Percentiles rank a stretch among this genome's conserved stretches.
Conservation (phyloP, 2,329 filamentous ascomycete genomes). For the Colletotrichum karsti region DNA sequence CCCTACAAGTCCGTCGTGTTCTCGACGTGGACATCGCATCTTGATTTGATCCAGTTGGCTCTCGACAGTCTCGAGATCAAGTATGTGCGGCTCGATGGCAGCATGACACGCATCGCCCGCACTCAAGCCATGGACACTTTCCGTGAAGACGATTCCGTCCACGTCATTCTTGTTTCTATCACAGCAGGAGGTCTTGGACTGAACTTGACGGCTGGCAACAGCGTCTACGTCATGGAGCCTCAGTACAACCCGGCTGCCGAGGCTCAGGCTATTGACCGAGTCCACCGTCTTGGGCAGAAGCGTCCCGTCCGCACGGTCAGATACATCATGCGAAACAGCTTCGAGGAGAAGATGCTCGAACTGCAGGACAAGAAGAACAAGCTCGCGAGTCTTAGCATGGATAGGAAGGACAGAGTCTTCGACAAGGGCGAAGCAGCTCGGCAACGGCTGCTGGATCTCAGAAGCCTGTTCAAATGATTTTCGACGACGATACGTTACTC, state of each 20-base stretch:
- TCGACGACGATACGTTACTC: not conserved
- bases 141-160: conserved; percentile 74
- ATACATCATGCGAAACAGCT: conserved; percentile 89
- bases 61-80: conserved; percentile 72
- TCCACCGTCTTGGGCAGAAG: conserved; percentile 90
- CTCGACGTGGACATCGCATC: conserved; percentile 93
- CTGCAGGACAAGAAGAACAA: conserved; percentile 94
- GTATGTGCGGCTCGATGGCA: conserved; percentile 88
- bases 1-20: conserved; percentile 95
- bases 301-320: conserved; percentile 87
- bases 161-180: conserved; percentile 90
- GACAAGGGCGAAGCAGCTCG: conserved; percentile 65
- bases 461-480: conserved; percentile 63
- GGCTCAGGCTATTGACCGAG: conserved; percentile 91
- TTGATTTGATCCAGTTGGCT: conserved; percentile 90
- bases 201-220: conserved; percentile 86
- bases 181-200: conserved; percentile 91
- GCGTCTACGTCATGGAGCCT: conserved; percentile 97
- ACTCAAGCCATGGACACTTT: conserved; percentile 81
- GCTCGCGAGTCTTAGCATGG: conserved; percentile 87
- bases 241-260: conserved; percentile 97
- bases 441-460: conserved; percentile 67
- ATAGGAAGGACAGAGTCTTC: conserved; percentile 62
- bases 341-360: conserved; percentile 92
- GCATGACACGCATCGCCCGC: conserved; percentile 81